phyloP scores from a whole-genome alignment of 78 protist genomes.

The Tieghemostelium lacteum region DNA sequence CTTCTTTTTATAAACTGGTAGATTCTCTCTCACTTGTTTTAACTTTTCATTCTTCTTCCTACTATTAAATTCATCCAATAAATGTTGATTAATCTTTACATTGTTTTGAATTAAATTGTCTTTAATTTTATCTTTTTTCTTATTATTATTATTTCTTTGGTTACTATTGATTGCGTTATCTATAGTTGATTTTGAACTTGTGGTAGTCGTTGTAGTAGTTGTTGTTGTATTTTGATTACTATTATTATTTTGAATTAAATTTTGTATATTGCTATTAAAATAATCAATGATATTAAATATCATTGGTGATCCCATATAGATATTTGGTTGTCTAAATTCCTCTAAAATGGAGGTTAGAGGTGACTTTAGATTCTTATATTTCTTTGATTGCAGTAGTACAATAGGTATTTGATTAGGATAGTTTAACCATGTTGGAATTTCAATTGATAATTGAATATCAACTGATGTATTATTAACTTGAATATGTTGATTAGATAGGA shows the following conservation, averaged over 20 bases:
- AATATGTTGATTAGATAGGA: not conserved
- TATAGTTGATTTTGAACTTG: not conserved
- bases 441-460: not conserved
- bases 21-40: not conserved
- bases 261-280: not conserved
- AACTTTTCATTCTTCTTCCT: not conserved
- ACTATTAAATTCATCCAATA: not conserved
- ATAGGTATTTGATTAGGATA: constrained; percentile 40
- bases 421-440: not conserved
- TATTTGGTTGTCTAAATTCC: constrained; percentile 14
- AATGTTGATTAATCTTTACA: not conserved
- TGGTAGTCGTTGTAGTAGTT: not conserved
- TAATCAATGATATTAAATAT: constrained; percentile 17
- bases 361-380: not conserved
- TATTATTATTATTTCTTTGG: not conserved
- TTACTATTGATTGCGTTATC: not conserved
- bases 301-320: constrained; percentile 31
- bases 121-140: not conserved
- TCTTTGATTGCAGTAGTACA: not conserved
- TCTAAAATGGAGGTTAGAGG: not conserved
- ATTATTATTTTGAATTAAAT: no score
- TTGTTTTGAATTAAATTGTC: not conserved
- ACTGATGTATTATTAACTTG: not conserved
- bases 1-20: constrained; percentile 57
- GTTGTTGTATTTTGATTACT: no score